Conservation (phyloP, 2,329 filamentous ascomycete species). For the Curvularia eragrostidis region DNA sequence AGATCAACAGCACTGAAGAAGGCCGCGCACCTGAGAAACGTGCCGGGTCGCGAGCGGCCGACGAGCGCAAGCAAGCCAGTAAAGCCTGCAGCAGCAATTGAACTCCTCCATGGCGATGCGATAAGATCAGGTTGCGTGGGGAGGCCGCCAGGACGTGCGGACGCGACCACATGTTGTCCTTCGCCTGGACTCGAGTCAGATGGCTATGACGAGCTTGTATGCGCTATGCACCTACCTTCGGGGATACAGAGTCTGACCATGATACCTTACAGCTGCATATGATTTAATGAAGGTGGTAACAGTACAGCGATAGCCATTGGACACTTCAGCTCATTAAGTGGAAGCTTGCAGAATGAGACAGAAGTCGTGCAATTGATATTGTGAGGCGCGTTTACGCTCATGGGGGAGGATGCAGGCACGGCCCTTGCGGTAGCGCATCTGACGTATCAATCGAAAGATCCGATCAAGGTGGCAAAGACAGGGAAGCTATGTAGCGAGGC, state of each 20-base stretch:
- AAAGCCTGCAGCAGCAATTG: conserved; percentile 14
- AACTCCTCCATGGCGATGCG: conserved; percentile 13
- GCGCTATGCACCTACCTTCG: conserved; percentile 20
- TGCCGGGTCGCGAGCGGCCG: conserved; percentile 27
- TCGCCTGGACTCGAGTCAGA: conserved; percentile 27
- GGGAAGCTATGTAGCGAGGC: neutral
- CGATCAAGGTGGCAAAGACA: neutral
- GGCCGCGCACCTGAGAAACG: conserved; percentile 23
- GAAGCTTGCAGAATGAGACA: neutral
- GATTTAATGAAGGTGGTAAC: neutral
- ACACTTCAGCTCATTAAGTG: neutral
- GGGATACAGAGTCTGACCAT: conserved; percentile 37
- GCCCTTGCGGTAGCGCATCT: conserved; percentile 14
- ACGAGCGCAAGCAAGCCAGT: conserved; percentile 23
- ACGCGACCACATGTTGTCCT: conserved; percentile 25
- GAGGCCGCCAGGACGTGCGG: conserved; percentile 11
- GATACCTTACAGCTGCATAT: conserved; percentile 2
- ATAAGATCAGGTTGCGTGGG: conserved; percentile 16
- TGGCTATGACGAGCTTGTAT: neutral
- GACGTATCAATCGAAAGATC: conserved; percentile 6
- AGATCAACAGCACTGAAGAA: conserved; percentile 20
- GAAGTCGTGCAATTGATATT: neutral
- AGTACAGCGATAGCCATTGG: conserved; percentile 1
- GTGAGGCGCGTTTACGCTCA: conserved; percentile 14
- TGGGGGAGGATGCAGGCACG: conserved; percentile 14